These are phyloP conservation scores for Pouteria campechiana DNA, from an alignment of 179 eudicot genomes.

Conservation along the genomic window DNA sequence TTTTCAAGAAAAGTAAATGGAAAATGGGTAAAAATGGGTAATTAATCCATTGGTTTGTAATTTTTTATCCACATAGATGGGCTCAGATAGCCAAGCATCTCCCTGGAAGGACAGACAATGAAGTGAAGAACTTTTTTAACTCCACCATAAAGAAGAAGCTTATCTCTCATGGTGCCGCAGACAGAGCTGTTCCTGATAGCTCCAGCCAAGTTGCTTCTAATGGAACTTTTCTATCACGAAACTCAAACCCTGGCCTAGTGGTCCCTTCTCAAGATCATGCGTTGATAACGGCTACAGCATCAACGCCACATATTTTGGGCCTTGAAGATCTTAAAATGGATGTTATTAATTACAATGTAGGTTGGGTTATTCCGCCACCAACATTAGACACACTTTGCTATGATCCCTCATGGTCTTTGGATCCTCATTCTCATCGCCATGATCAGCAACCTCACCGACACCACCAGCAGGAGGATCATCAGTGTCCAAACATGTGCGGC, in stretches of 20 bases:
- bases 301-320: conserved; percentile 11
- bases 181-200: conserved; percentile 1
- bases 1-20: too few species aligned
- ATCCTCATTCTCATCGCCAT: too few species aligned
- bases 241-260: conserved; percentile 18
- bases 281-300: conserved; percentile 5
- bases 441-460: neutral
- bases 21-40: too few species aligned
- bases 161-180: conserved; percentile 18
- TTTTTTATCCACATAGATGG: conserved; percentile 32
- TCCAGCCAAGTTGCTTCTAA: neutral
- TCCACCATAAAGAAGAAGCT: conserved; percentile 77
- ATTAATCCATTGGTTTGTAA: neutral
- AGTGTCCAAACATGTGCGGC: neutral
- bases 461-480: neutral
- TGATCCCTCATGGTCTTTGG: conserved; percentile 11
- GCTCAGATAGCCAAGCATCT: conserved; percentile 80
- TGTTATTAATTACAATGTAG: conserved; percentile 2
- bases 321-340: neutral
- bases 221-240: conserved; percentile 7
- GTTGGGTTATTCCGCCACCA: conserved; percentile 1
- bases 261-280: conserved; percentile 6
- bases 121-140: conserved; percentile 86
- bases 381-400: conserved; percentile 5
- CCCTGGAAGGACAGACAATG: conserved; percentile 87